phyloP scores from a whole-genome alignment of 2,329 filamentous ascomycete genomes.

The Tricladium varicosporioides region DNA sequence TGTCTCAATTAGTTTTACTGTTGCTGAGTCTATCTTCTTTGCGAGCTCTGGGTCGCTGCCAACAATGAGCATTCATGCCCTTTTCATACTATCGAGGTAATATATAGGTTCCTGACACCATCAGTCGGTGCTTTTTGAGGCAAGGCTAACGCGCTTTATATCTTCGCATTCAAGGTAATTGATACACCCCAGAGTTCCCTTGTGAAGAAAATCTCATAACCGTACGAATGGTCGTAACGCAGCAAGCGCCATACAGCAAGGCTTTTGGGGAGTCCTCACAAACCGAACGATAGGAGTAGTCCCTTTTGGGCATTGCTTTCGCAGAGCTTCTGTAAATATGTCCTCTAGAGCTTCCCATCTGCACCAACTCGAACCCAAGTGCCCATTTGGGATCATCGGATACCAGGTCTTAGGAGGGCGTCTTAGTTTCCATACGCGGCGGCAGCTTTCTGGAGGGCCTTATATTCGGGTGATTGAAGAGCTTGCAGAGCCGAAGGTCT shows the following conservation, averaged over 20 bases:
- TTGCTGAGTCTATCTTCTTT: constrained; percentile 7
- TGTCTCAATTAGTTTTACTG: constrained; percentile 8
- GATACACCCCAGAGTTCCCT: constrained; percentile 6
- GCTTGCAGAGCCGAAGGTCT: too few species aligned
- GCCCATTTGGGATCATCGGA: too few species aligned
- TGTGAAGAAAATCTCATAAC: constrained; percentile 10
- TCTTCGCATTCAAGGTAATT: constrained; percentile 9
- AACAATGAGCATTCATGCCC: constrained; percentile 6
- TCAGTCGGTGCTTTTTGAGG: constrained; percentile 7
- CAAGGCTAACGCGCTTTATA: constrained; percentile 9
- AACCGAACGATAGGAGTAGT: too few species aligned
- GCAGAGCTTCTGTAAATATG: too few species aligned
- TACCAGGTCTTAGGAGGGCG: too few species aligned
- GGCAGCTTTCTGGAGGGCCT: too few species aligned
- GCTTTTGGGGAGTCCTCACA: too few species aligned
- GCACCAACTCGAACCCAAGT: too few species aligned
- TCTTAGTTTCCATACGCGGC: too few species aligned
- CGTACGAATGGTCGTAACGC: constrained; percentile 8
- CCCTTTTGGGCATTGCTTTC: too few species aligned
- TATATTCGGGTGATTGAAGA: too few species aligned
- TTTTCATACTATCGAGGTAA: constrained; percentile 10
- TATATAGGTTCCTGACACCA: constrained; percentile 11
- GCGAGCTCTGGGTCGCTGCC: constrained; percentile 6
- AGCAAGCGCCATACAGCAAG: constrained; percentile 5
- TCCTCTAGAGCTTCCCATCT: too few species aligned